Evolutionary conservation across 768 basidiomycete genomes (phyloP), one percentile per base, ranked within the genome.

Genomic region (Leccinum longicurvipes): DNA sequence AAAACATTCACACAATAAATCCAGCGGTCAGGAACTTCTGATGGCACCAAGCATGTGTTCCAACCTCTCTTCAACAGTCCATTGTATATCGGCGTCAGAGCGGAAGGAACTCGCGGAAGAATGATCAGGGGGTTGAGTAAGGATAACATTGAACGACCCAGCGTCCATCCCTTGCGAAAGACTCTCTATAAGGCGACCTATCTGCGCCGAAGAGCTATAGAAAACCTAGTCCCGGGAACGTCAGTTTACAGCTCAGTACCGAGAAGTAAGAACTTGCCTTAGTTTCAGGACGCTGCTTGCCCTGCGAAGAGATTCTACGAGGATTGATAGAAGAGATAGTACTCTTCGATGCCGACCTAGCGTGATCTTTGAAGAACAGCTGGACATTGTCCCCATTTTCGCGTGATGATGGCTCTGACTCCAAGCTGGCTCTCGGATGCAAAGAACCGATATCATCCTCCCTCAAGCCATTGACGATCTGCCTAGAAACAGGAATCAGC

Each of bases 81-180:
- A 86, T 57, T 83, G 77, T 53, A 77, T 72, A 51, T 87, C 84
- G 58, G 79, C 72, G 42, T 82, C 83, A 28, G 89, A 84, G 58
- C 85, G 75, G 39, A 76, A 50, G 19, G 87, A 88, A 39, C 82
- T 84, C 25, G 87, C 75, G 17, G 79, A 72, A 19, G 89, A 86
- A 61, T 84, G 85, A 50, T 75, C 74, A 72, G 74, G 66, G 32
- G 60, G 55, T 51, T 67, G 60, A 60, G 76, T 71, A 12, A 84
- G 80, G 34, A 78, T 66, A 66, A 92, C 83, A 66, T 92, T 92
- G 77, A 92, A 91, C 34, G 90, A 87, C 46, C 89, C 91, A 41
- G 89, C 78, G 60, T 93, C 91, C 76, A 84, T 83, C 29, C 85
- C 87, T 67, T 85, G 85, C 47, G 91, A 91, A 67, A 93, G 82